These are phyloP conservation scores for Candida nemodendra DNA, from an alignment of 805 yeast species.

Conservation along the genomic window DNA sequence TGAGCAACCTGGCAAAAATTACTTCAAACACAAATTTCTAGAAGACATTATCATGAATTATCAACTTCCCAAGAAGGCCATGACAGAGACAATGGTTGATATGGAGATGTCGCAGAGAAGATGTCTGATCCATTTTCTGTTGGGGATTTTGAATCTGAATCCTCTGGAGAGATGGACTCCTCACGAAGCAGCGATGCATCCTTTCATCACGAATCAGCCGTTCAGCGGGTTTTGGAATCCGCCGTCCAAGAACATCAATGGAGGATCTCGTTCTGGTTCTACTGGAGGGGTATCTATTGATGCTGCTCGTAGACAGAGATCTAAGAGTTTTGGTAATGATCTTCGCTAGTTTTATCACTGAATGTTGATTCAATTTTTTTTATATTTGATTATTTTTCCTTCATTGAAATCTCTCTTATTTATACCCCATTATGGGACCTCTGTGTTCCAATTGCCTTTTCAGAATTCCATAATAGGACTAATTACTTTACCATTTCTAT, in stretches of 20 bases:
- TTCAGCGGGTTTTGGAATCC: slow-evolving; percentile 56
- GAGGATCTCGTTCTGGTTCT: slow-evolving; percentile 7
- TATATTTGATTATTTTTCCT: no score
- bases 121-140: slow-evolving; percentile 71
- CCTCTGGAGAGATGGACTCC: slow-evolving; percentile 97
- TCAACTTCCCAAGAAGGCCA: slow-evolving; percentile 59
- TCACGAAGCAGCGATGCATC: slow-evolving; percentile 89
- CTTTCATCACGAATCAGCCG: slow-evolving; percentile 69
- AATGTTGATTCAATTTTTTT: no score
- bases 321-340: slow-evolving; percentile 21
- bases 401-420: no score
- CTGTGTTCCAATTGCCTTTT: no score
- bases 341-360: no score
- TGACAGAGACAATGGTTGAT: slow-evolving; percentile 55
- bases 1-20: slow-evolving; percentile 83
- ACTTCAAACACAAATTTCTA: slow-evolving; percentile 64
- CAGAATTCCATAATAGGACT: no score
- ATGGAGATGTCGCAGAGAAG: slow-evolving; percentile 72
- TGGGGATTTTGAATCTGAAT: slow-evolving; percentile 75
- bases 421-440: no score
- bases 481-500: no score
- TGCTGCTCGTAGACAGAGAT: slow-evolving; percentile 17
- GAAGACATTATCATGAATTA: slow-evolving; percentile 77
- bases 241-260: slow-evolving; percentile 29
- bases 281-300: slow-evolving; percentile 8